Conservation (phyloP, 1,139 yeast species). For the Protomyces lactucae-debilis region DNA sequence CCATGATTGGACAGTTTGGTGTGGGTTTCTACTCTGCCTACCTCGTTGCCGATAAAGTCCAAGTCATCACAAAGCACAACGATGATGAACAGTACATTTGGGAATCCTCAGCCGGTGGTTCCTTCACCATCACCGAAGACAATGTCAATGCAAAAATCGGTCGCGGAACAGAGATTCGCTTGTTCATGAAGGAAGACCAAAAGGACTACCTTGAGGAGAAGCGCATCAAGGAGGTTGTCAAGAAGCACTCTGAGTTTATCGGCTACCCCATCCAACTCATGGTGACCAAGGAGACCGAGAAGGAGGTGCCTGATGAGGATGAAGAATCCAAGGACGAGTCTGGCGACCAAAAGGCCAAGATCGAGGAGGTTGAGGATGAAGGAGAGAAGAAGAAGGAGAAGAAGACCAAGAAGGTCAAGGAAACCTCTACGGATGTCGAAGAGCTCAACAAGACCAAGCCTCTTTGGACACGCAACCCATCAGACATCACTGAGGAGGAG, state of each 20-base stretch:
- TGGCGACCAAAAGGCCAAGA: constrained; percentile 56
- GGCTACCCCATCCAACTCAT: constrained; percentile 98
- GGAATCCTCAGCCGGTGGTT: constrained; percentile 99
- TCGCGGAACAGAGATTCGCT: constrained; percentile 94
- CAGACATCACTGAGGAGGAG: constrained; percentile 96
- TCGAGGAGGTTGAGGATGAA: constrained; percentile 64
- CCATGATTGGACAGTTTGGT: constrained; percentile 99
- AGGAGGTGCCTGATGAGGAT: constrained; percentile 69
- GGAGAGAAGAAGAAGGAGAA: constrained; percentile 57
- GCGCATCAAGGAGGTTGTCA: constrained; percentile 98
- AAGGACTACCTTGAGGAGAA: constrained; percentile 98
- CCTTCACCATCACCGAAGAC: constrained; percentile 92
- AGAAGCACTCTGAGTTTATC: constrained; percentile 99
- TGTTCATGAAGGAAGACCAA: constrained; percentile 98
- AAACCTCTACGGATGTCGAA: constrained; percentile 82
- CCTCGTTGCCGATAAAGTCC: constrained; percentile 98
- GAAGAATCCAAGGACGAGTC: constrained; percentile 53
- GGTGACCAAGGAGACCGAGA: constrained; percentile 98
- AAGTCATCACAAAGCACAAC: constrained; percentile 96
- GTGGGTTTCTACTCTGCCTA: constrained; percentile 99
- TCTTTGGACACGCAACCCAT: constrained; percentile 98
- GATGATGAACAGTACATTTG: constrained; percentile 99
- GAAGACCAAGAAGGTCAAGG: constrained; percentile 76
- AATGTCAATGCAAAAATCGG: constrained; percentile 53
- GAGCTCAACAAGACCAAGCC: constrained; percentile 99